Conservation (phyloP, 495 filamentous ascomycete species). For the Xylaria sp. region DNA sequence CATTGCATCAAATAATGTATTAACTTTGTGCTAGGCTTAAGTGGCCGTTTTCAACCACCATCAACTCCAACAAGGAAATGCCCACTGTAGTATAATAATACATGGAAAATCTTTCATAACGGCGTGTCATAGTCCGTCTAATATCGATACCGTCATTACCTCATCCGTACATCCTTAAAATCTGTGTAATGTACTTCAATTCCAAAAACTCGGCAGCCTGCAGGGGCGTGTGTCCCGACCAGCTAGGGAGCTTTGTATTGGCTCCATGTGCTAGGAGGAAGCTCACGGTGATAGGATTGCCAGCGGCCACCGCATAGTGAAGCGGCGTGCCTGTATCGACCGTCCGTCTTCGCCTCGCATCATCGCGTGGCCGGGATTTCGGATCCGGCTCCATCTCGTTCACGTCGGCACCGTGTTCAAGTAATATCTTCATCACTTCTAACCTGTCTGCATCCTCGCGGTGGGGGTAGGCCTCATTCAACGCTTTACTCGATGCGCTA, state of each 20-base stretch:
- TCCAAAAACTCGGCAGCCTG: slow-evolving; percentile 27
- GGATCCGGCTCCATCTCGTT: slow-evolving; percentile 34
- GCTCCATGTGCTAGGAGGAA: slow-evolving; percentile 29
- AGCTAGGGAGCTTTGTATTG: slow-evolving; percentile 29
- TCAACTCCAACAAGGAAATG: slow-evolving; percentile 13
- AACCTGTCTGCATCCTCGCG: slow-evolving; percentile 29
- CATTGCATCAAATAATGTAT: slow-evolving; percentile 9
- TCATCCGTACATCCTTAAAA: slow-evolving; percentile 30
- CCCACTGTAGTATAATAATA: slow-evolving; percentile 23
- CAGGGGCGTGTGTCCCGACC: slow-evolving; percentile 29
- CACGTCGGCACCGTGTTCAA: slow-evolving; percentile 29
- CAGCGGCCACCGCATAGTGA: slow-evolving; percentile 29
- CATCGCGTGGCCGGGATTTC: slow-evolving; percentile 27
- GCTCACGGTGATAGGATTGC: slow-evolving; percentile 29
- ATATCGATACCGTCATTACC: slow-evolving; percentile 9
- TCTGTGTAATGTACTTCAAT: slow-evolving; percentile 26
- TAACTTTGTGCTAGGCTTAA: neutral
- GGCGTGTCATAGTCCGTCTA: slow-evolving; percentile 18
- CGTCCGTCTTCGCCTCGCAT: slow-evolving; percentile 26
- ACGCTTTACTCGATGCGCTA: slow-evolving; percentile 23
- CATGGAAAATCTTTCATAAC: slow-evolving; percentile 17
- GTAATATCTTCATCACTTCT: slow-evolving; percentile 29
- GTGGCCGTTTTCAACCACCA: neutral
- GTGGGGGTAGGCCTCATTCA: slow-evolving; percentile 24
- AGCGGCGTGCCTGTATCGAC: slow-evolving; percentile 29